Percentiles rank a stretch among this genome's conserved stretches.
Evolutionary conservation across 2,329 filamentous ascomycete species (phyloP).

Genomic region (Aureobasidium uvarum): DNA sequence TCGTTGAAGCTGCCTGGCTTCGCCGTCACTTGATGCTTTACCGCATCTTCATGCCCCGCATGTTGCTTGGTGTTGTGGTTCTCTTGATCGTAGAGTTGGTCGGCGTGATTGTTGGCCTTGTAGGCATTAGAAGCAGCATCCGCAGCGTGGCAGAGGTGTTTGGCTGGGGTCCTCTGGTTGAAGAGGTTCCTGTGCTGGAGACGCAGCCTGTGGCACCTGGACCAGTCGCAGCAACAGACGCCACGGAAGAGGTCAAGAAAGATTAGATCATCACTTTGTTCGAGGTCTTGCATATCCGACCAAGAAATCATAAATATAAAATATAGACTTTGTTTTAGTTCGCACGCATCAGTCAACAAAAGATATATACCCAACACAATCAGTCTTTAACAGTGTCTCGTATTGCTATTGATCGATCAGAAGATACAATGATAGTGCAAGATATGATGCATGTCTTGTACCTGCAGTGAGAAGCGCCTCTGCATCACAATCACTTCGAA

Average conservation of each 20-base stretch:
- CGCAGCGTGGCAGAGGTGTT: conserved; percentile 83
- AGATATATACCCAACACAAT: too few species aligned
- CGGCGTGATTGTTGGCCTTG: conserved; percentile 66
- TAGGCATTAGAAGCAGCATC: conserved; percentile 72
- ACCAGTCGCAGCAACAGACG: neutral
- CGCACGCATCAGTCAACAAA: too few species aligned
- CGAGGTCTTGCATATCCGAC: neutral
- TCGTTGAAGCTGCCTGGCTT: conserved; percentile 84
- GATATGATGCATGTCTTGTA: too few species aligned
- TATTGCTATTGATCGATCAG: too few species aligned
- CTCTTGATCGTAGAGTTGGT: conserved; percentile 76
- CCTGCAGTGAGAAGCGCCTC: too few species aligned
- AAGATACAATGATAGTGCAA: too few species aligned
- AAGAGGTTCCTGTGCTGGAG: neutral
- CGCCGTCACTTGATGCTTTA: conserved; percentile 95
- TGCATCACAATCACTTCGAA: too few species aligned
- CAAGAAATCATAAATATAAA: neutral
- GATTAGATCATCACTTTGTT: neutral
- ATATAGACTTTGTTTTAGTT: neutral
- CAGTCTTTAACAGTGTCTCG: too few species aligned
- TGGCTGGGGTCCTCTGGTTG: conserved; percentile 57
- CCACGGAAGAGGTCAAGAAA: neutral
- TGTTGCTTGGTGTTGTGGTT: conserved; percentile 74
- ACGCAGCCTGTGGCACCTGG: neutral
- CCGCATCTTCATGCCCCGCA: conserved; percentile 86